Evolutionary conservation across 345 rosid species (phyloP).

Genomic region (Arabis hirsuta): DNA sequence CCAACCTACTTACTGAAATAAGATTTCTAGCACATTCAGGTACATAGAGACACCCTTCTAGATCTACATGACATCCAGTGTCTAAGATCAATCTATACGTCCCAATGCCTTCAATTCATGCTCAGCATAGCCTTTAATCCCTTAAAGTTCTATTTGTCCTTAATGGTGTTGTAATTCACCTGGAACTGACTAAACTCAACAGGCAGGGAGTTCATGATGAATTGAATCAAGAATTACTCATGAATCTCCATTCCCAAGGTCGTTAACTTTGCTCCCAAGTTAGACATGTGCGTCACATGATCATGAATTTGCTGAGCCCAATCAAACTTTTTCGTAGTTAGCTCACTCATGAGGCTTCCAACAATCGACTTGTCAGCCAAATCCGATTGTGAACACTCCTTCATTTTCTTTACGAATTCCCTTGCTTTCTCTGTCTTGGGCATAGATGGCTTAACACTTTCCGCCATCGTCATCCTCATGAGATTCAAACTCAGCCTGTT

Average conservation of each 20-base stretch:
- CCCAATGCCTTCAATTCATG: not conserved
- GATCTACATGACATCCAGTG: not conserved
- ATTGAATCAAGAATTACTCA: not conserved
- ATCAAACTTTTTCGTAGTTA: no score
- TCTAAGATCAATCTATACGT: not conserved
- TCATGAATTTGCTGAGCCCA: not conserved
- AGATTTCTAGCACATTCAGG: not conserved
- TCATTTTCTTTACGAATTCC: not conserved
- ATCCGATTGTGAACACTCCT: not conserved
- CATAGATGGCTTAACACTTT: not conserved
- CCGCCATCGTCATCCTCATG: not conserved
- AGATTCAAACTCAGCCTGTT: not conserved
- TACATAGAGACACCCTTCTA: conserved; percentile 9
- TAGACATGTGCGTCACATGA: conserved; percentile 11
- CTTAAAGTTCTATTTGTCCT: not conserved
- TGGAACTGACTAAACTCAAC: conserved; percentile 5
- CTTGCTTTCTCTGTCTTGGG: not conserved
- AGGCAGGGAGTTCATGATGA: not conserved
- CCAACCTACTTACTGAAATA: not conserved
- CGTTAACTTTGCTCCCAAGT: not conserved
- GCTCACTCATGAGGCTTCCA: no score
- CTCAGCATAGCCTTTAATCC: no score
- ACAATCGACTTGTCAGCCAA: not conserved
- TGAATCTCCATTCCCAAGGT: not conserved
- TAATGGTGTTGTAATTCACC: conserved; percentile 16